Evolutionary conservation across 2,329 filamentous ascomycete genomes (phyloP).

Genomic region (Didymella keratinophila): DNA sequence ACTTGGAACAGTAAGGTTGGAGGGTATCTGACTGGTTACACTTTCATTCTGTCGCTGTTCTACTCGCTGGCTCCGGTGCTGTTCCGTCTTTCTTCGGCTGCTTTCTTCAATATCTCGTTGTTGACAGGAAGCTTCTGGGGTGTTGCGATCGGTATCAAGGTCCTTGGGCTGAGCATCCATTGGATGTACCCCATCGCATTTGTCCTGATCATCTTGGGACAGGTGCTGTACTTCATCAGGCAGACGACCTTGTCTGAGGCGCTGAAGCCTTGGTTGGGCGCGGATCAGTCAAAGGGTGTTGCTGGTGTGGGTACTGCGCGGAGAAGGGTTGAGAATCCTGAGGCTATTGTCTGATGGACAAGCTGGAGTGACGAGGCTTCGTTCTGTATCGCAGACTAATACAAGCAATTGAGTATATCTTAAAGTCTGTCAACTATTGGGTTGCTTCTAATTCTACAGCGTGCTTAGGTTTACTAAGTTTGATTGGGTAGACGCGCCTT

Average conservation of each 20-base stretch:
- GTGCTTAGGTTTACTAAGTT: too few species aligned
- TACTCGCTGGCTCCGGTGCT: constrained; percentile 88
- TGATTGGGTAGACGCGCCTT: too few species aligned
- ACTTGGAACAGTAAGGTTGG: constrained; percentile 63
- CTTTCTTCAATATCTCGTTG: constrained; percentile 95
- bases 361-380: too few species aligned
- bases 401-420: too few species aligned
- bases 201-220: constrained; percentile 85
- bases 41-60: constrained; percentile 81
- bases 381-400: too few species aligned
- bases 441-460: too few species aligned
- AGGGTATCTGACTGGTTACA: constrained; percentile 91
- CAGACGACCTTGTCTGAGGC: constrained; percentile 85
- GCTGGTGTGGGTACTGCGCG: constrained; percentile 42
- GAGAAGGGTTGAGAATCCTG: constrained; percentile 41
- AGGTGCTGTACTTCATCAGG: constrained; percentile 86
- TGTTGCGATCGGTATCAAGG: constrained; percentile 86
- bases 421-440: too few species aligned
- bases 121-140: constrained; percentile 98
- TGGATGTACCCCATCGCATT: constrained; percentile 97
- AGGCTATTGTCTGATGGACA: constrained; percentile 41
- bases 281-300: constrained; percentile 72
- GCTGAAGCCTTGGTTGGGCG: constrained; percentile 93
- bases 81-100: constrained; percentile 87
- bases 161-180: constrained; percentile 82